Evolutionary conservation across 768 basidiomycete genomes (phyloP).

Genomic region (Dioszegia crocea): DNA sequence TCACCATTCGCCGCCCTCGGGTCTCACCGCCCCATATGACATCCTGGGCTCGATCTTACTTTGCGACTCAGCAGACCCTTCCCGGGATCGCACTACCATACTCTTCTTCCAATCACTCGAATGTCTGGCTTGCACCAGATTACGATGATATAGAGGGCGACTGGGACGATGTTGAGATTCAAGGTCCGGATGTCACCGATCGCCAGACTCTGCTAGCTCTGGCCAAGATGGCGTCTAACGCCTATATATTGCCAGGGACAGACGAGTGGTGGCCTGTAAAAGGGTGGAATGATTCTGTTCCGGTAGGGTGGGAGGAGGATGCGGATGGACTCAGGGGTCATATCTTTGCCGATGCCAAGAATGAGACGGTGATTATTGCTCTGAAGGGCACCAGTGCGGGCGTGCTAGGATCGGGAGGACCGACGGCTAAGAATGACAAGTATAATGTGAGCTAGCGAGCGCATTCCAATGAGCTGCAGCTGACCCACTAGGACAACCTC

Average conservation of each 20-base stretch:
- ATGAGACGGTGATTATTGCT: slow-evolving; percentile 78
- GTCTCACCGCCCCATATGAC: slow-evolving; percentile 31
- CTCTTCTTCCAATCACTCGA: neutral
- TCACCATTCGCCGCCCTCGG: slow-evolving; percentile 34
- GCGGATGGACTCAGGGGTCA: slow-evolving; percentile 91
- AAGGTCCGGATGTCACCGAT: slow-evolving; percentile 67
- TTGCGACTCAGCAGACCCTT: slow-evolving; percentile 1
- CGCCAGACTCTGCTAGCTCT: slow-evolving; percentile 68
- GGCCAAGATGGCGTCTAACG: slow-evolving; percentile 85
- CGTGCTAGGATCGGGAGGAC: slow-evolving; percentile 67
- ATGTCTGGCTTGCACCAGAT: slow-evolving; percentile 34
- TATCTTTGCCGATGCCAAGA: slow-evolving; percentile 55
- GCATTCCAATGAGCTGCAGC: neutral
- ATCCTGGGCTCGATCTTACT: slow-evolving; percentile 33
- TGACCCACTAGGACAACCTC: slow-evolving; percentile 64
- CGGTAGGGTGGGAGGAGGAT: slow-evolving; percentile 85
- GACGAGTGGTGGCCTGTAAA: slow-evolving; percentile 65
- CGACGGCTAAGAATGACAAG: slow-evolving; percentile 83
- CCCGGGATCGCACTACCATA: neutral
- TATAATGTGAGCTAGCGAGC: slow-evolving; percentile 56
- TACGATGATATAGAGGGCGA: slow-evolving; percentile 31
- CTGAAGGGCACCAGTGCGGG: slow-evolving; percentile 90
- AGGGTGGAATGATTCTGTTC: slow-evolving; percentile 62
- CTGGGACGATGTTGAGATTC: slow-evolving; percentile 66
- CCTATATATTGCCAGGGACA: slow-evolving; percentile 62